Percentiles rank a stretch among this genome's conserved stretches.
phyloP scores from a whole-genome alignment of 2,329 filamentous ascomycete genomes.

The Talaromyces sp. region DNA sequence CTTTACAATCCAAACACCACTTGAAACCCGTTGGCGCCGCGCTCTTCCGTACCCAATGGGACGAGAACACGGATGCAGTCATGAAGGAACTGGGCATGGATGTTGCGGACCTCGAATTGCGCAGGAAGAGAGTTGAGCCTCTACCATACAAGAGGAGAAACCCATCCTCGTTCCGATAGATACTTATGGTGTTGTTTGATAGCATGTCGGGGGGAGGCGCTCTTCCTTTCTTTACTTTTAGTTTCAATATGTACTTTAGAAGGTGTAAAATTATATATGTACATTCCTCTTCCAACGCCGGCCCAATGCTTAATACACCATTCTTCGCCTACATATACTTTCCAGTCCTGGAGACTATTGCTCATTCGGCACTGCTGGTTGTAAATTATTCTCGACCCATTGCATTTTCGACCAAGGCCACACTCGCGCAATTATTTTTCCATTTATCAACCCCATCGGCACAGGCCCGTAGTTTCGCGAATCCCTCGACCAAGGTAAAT shows the following conservation, averaged over 20 bases:
- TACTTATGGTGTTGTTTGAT: not conserved
- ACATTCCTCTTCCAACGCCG: conserved; percentile 20
- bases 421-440: conserved; percentile 66
- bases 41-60: conserved; percentile 86
- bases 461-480: conserved; percentile 82
- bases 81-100: conserved; percentile 75
- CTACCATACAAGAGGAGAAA: conserved; percentile 62
- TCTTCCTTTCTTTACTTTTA: conserved; percentile 22
- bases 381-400: conserved; percentile 37
- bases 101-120: conserved; percentile 79
- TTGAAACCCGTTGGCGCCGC: conserved; percentile 74
- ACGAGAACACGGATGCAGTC: conserved; percentile 78
- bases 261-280: conserved; percentile 44
- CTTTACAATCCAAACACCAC: conserved; percentile 65
- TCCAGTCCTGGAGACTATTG: not conserved
- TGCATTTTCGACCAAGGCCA: conserved; percentile 36
- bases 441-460: conserved; percentile 76
- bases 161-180: conserved; percentile 44
- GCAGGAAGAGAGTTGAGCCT: conserved; percentile 69
- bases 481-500: conserved; percentile 76
- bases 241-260: conserved; percentile 38
- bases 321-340: not conserved
- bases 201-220: conserved; percentile 13
- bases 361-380: conserved; percentile 21
- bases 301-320: conserved; percentile 5